phyloP scores from a whole-genome alignment of 148 eudicot genomes.

The Chenopodium album region DNA sequence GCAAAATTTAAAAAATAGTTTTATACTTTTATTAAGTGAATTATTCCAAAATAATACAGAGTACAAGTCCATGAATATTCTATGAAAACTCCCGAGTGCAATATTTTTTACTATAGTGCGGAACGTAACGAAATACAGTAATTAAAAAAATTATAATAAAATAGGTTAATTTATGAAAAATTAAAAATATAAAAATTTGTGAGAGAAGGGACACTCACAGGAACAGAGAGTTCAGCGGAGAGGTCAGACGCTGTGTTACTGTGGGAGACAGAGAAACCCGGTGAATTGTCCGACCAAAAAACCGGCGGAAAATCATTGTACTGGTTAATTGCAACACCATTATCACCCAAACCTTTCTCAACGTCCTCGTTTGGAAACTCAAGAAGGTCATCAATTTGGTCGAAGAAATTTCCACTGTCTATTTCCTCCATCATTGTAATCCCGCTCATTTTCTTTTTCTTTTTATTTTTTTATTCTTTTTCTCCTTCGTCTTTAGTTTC shows the following conservation, averaged over 20 bases:
- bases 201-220: constrained; percentile 43
- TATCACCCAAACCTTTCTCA: constrained; percentile 30
- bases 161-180: no score
- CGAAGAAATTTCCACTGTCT: constrained; percentile 60
- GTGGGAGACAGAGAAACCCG: constrained; percentile 39
- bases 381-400: constrained; percentile 60
- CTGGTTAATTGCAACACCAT: background rate
- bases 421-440: constrained; percentile 44
- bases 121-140: no score
- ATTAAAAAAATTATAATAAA: no score
- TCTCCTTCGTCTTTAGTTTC: background rate
- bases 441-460: constrained; percentile 28
- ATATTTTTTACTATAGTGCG: no score
- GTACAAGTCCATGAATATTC: no score
- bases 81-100: no score
- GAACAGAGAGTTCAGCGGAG: constrained; percentile 73
- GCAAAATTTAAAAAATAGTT: no score
- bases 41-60: no score
- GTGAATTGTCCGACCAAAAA: constrained; percentile 41
- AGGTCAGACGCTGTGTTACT: constrained; percentile 49
- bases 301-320: constrained; percentile 31
- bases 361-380: constrained; percentile 61
- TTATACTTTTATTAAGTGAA: no score
- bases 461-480: no score
- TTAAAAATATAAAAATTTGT: no score